These are phyloP conservation scores for Termitomyces sp. DNA, from an alignment of 768 basidiomycete species.

Conservation along the genomic window DNA sequence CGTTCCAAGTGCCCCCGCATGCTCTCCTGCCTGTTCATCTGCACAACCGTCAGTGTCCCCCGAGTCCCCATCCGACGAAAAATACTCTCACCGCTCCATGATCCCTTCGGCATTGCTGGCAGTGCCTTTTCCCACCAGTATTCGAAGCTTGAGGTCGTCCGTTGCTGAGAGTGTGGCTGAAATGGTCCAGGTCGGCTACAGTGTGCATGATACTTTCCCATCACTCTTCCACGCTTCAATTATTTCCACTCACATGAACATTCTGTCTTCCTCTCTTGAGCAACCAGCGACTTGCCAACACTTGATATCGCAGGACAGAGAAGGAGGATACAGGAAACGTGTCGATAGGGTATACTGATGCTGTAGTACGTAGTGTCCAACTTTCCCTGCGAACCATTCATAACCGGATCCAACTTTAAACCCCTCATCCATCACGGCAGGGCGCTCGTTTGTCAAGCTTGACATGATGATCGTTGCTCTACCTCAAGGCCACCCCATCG, in stretches of 20 bases:
- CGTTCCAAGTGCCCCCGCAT: conserved; percentile 24
- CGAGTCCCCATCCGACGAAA: conserved; percentile 14
- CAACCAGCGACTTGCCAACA: neutral
- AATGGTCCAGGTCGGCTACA: conserved; percentile 9
- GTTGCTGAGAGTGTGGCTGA: conserved; percentile 7
- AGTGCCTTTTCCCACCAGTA: conserved; percentile 29
- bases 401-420: neutral
- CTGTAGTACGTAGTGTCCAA: neutral
- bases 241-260: conserved; percentile 10
- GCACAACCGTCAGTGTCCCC: conserved; percentile 8
- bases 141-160: conserved; percentile 13
- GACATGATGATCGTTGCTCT: neutral
- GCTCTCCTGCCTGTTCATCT: conserved; percentile 20
- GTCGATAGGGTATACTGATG: neutral
- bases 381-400: neutral
- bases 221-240: conserved; percentile 14
- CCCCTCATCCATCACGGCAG: neutral
- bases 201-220: conserved; percentile 11
- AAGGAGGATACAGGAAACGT: neutral
- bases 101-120: conserved; percentile 25
- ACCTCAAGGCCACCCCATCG: too few species aligned
- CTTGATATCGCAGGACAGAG: neutral
- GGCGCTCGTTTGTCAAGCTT: neutral
- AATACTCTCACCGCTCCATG: conserved; percentile 3
- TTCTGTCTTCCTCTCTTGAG: neutral